A percentile compares a stretch with the other conserved stretches of the same genome.
These are phyloP conservation scores for Verticillium longisporum DNA, from an alignment of 2,329 filamentous ascomycete species.

Conservation along the genomic window DNA sequence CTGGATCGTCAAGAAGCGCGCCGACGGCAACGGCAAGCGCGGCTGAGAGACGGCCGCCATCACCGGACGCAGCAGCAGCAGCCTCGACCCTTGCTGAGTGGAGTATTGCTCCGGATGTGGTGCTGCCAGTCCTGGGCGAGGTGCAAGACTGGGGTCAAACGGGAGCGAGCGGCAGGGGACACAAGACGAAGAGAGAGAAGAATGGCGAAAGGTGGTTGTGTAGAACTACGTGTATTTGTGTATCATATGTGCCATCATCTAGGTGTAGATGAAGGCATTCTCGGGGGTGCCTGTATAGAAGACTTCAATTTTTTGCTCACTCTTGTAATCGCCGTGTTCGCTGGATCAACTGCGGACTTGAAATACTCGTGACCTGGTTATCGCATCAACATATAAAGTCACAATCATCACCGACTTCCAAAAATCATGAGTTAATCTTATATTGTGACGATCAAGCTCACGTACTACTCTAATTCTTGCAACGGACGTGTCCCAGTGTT, in stretches of 20 bases:
- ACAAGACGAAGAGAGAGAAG: neutral
- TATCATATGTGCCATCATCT: conserved; percentile 10
- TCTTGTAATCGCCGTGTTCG: neutral
- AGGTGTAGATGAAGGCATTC: conserved; percentile 11
- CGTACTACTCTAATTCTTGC: neutral
- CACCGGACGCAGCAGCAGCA: too few relatives aligned
- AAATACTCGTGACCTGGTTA: too few relatives aligned
- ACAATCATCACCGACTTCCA: too few relatives aligned
- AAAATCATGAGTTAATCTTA: too few relatives aligned
- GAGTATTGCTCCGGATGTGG: neutral
- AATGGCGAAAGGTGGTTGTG: conserved; percentile 6
- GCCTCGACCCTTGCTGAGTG: neutral
- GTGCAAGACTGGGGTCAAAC: too few relatives aligned
- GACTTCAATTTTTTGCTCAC: neutral
- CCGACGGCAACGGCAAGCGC: conserved; percentile 2
- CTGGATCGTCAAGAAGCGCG: conserved; percentile 27
- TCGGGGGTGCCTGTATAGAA: conserved; percentile 6
- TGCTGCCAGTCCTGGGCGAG: too few relatives aligned
- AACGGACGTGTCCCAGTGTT: neutral
- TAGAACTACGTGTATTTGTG: conserved; percentile 13
- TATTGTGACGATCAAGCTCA: neutral
- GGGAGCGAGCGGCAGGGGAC: neutral
- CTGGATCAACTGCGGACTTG: too few relatives aligned
- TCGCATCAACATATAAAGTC: too few relatives aligned
- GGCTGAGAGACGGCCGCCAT: neutral